Evolutionary conservation across 352 stramenopile genomes (phyloP).

Genomic region (Phytopythium vexans): DNA sequence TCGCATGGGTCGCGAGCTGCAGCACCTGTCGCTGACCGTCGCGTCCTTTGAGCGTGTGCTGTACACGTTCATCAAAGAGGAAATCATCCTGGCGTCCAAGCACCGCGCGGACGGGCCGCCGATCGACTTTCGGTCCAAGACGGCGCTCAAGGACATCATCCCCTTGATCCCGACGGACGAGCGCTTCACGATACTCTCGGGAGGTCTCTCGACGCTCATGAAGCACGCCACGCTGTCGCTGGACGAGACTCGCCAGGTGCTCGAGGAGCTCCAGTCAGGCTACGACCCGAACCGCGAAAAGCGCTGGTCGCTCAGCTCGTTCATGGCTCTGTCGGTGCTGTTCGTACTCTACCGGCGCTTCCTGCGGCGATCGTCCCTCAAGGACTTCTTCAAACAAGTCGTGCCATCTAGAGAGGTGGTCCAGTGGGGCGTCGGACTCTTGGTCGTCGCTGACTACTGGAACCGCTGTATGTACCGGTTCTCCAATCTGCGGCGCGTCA

Average conservation of each 20-base stretch:
- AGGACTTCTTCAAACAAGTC: slow-evolving; percentile 60
- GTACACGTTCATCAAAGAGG: slow-evolving; percentile 88
- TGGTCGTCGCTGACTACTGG: slow-evolving; percentile 70
- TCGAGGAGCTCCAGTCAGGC: slow-evolving; percentile 76
- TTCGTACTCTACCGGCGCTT: slow-evolving; percentile 79
- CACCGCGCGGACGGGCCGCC: slow-evolving; percentile 41
- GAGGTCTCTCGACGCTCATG: slow-evolving; percentile 73
- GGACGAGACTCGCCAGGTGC: slow-evolving; percentile 72
- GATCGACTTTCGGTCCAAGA: slow-evolving; percentile 77
- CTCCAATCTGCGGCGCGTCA: slow-evolving; percentile 80
- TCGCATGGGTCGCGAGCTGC: slow-evolving; percentile 75
- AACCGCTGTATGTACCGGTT: slow-evolving; percentile 79
- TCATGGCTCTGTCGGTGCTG: slow-evolving; percentile 41
- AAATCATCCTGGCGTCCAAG: slow-evolving; percentile 82
- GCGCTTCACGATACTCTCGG: slow-evolving; percentile 78
- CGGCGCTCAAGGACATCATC: slow-evolving; percentile 86
- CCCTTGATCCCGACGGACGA: slow-evolving; percentile 80
- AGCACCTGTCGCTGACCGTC: slow-evolving; percentile 84
- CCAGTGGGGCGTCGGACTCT: slow-evolving; percentile 50
- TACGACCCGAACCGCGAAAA: slow-evolving; percentile 85
- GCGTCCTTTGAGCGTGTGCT: slow-evolving; percentile 81
- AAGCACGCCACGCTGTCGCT: slow-evolving; percentile 81
- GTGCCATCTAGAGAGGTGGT: slow-evolving; percentile 59
- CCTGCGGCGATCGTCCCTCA: slow-evolving; percentile 61
- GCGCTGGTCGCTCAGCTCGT: slow-evolving; percentile 78